Evolutionary conservation across 208 protist genomes (phyloP).

Genomic region (Leishmania mexicana): DNA sequence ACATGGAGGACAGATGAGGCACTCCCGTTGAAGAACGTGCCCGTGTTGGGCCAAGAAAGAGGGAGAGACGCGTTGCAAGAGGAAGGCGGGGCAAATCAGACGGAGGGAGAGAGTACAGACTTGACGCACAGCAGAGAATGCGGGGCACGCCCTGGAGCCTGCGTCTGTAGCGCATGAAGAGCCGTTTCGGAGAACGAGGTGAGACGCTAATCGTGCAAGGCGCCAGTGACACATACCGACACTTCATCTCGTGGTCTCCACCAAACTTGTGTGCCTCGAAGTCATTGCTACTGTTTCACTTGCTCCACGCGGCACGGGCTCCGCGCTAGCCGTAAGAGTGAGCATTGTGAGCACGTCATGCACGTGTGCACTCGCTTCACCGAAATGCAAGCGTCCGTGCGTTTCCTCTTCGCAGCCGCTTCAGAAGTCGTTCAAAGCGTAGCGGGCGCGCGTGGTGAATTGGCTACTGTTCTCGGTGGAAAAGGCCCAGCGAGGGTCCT

Average conservation of each 20-base stretch:
- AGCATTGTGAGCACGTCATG: not conserved
- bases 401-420: not conserved
- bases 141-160: not conserved
- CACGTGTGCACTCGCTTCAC: not conserved
- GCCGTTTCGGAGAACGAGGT: not conserved
- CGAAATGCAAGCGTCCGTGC: not conserved
- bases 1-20: not conserved
- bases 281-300: not conserved
- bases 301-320: not conserved
- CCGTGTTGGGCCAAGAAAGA: not conserved
- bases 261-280: not conserved
- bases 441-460: constrained; percentile 80
- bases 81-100: not conserved
- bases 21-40: not conserved
- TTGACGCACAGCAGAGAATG: not conserved
- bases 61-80: not conserved
- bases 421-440: constrained; percentile 89
- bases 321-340: not conserved
- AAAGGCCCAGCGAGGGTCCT: constrained; percentile 91
- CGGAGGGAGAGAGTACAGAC: not conserved
- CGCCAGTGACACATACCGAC: not conserved
- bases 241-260: not conserved
- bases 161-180: not conserved
- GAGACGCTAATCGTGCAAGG: not conserved
- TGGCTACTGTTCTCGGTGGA: constrained; percentile 91